Base-by-base conservation (phyloP, 179 eudicot genomes). In the Spinacia oleracea region DNA sequence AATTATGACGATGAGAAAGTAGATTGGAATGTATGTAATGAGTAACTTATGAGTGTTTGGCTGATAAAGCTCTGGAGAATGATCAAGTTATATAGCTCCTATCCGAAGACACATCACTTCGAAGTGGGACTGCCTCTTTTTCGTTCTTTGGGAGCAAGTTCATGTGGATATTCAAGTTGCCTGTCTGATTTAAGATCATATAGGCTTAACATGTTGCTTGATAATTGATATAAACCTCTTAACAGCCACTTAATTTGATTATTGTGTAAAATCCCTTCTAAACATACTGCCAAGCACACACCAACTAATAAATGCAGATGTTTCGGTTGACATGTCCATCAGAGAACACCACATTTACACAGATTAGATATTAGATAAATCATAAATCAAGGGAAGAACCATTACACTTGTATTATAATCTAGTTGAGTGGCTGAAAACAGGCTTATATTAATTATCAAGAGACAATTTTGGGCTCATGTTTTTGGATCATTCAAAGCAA, bases 121-220 rank as follows among this genome's bases (percentile, higher is more conserved):
- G 15, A 6, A 11, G 15, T 53, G 42, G 40, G 70, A 34, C 25
- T 18, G 45, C 27, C 42, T 66, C 20, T 25, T 6, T 66, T 34
- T 66, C n/a, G 3, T 35, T 35, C 11, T 1, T 34, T 20, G 45
- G 12, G 35, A 66, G 15, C 70, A 66, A 6, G n/a, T 31, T 25
- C 46, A 65, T 65, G 70, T 65, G 70, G 40, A 14, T 32, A 65
- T 60, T 60, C 66, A 60, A 16, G 66, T 60, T 34, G 66, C 34
- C 66, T 60, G 66, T 60, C 66, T 60, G 5, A 25, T 11, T 3
- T 27, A 12, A 14, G 32, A 60, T 7, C 40, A 72, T n/a, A n/a
- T n/a, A n/a, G n/a, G n/a, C n/a, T n/a, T n/a, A n/a, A n/a, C n/a
- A n/a, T n/a, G n/a, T n/a, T n/a, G n/a, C n/a, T n/a, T n/a, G n/a